Base-by-base conservation (phyloP, 2,329 filamentous ascomycete species). In the Tolypocladium amazonense region DNA sequence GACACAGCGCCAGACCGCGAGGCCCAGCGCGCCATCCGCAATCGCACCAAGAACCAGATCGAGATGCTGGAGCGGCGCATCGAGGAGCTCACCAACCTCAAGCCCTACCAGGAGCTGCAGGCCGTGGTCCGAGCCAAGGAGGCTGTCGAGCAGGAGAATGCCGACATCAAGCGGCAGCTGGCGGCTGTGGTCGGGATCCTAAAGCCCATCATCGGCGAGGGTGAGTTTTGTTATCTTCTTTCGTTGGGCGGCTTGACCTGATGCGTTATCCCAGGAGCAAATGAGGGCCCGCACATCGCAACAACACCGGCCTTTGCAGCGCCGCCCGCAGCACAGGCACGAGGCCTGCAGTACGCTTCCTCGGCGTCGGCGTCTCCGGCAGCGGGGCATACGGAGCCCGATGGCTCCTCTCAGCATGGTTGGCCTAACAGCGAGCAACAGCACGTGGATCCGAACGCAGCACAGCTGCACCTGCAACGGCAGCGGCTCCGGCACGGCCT, bases 41-140 rank as follows among this genome's bases (percentile, higher is more conserved):
- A 93, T 75, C 84, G 90, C 59, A 94, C 90, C 35, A 90, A 88
- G 75, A 83, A 85, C 60, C 88, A 89, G 72, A 94, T 94, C 65
- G 89, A 93, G 70, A 77, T 75, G 8, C 78, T 94, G 61, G 88
- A 94, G 72, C 80, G 79, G 62, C 81, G 84, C 62, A 92, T 95
- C 62, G 79, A 82, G 59, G 88, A 93, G 63, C 80, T 95, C 65
- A 89, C 89, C 60, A 87, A 82, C 60, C 88, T 91, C 74, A 86
- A 92, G 72, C 90, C 90, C 0, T 92, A 92, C 67, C 87, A 90
- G 70, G 91, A 96, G 70, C 81, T 96, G 25, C 90, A 95, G 72
- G 79, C 84, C 35, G 89, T 86, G 12, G 73, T 93, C 59, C 80
- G 84, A 38, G 86, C 91, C 72, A 92, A 91, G 76, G 88, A 93